Conservation (phyloP, 2,329 filamentous ascomycete genomes). For the Fusarium tupiense region DNA sequence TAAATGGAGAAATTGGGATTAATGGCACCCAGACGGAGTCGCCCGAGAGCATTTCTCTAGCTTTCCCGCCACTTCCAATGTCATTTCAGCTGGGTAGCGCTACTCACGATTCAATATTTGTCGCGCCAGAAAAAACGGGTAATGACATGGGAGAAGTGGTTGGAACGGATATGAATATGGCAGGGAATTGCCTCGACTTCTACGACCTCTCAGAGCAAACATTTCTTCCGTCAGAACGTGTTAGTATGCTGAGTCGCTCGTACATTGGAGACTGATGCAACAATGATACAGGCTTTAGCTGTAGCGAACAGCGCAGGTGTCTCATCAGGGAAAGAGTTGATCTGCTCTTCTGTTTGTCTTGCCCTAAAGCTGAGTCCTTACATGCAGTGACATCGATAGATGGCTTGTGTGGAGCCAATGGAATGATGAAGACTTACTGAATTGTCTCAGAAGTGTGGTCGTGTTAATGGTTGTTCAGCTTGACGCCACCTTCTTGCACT, state of each 20-base stretch:
- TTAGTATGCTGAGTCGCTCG: not conserved
- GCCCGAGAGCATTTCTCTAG: slow-evolving; percentile 2
- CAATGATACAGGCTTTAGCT: too few relatives aligned
- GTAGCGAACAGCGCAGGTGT: too few relatives aligned
- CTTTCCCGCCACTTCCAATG: not conserved
- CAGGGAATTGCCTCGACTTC: not conserved
- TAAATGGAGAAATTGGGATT: not conserved
- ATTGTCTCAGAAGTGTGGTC: too few relatives aligned
- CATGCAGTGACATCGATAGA: too few relatives aligned
- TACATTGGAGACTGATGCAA: not conserved
- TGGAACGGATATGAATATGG: not conserved
- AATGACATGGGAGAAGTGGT: not conserved
- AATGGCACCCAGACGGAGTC: not conserved
- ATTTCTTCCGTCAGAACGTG: not conserved
- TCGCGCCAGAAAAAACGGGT: not conserved
- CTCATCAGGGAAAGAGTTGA: too few relatives aligned
- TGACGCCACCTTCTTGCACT: not conserved
- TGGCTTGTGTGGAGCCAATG: too few relatives aligned
- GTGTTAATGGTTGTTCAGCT: not conserved
- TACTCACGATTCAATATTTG: not conserved
- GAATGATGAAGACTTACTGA: fast-evolving
- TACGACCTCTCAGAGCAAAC: not conserved
- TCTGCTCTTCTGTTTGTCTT: fast-evolving
- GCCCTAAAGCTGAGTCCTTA: too few relatives aligned
- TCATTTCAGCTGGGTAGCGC: not conserved